phyloP scores from a whole-genome alignment of 176 grass and related monocot genomes.

The Carex cristatella region DNA sequence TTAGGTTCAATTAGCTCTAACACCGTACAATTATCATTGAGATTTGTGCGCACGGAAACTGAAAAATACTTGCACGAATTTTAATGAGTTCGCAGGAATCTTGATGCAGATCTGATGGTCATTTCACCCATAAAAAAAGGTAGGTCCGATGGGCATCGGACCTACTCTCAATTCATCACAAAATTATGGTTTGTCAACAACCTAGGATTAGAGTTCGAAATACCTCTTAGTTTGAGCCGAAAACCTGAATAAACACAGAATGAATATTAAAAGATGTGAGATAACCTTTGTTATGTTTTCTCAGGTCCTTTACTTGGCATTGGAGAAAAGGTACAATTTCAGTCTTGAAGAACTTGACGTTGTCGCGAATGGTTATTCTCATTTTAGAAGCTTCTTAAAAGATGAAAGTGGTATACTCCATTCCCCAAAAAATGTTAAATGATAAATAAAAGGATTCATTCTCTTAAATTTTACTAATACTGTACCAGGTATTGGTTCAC shows the following conservation, averaged over 20 bases:
- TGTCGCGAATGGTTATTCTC: constrained; percentile 71
- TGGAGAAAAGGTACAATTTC: constrained; percentile 95
- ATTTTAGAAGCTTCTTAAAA: constrained; percentile 55
- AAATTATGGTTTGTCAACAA: not conserved
- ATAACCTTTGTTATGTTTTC: constrained; percentile 15
- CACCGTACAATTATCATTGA: no score
- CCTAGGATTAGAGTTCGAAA: not conserved
- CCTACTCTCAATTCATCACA: not conserved
- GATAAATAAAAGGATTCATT: not conserved
- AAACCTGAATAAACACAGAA: not conserved
- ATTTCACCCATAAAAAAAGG: no score
- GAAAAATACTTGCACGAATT: no score
- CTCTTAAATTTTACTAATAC: not conserved
- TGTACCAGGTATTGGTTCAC: constrained; percentile 21
- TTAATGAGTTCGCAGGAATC: no score
- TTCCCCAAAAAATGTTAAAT: not conserved
- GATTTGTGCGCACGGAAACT: no score
- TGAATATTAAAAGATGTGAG: not conserved
- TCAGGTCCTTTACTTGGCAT: constrained; percentile 72
- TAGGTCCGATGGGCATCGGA: no score
- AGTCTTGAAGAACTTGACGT: constrained; percentile 66
- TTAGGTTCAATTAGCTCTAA: no score
- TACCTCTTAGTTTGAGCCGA: not conserved
- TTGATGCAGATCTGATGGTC: no score
- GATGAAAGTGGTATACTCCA: constrained; percentile 30